phyloP scores from a whole-genome alignment of 2,329 filamentous ascomycete species.

The Penicillium sp. region DNA sequence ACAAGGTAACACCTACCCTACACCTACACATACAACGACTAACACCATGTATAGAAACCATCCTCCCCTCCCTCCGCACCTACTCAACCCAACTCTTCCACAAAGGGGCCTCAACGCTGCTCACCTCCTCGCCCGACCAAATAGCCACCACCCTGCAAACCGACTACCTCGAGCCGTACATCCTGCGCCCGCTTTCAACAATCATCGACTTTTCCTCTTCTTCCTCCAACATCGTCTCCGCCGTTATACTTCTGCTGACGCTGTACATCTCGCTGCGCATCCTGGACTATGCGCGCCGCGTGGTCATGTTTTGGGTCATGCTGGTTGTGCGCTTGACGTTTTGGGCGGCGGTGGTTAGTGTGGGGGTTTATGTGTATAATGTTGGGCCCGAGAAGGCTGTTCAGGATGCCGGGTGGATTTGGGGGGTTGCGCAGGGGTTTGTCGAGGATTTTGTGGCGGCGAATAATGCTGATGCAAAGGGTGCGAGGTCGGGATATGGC shows the following conservation, averaged over 20 bases:
- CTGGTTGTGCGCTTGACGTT: constrained; percentile 61
- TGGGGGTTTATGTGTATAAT: constrained; percentile 54
- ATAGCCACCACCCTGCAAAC: constrained; percentile 22
- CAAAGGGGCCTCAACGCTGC: constrained; percentile 7
- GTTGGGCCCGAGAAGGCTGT: constrained; percentile 31
- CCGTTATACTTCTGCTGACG: constrained; percentile 52
- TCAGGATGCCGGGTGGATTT: constrained; percentile 47
- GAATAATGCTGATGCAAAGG: constrained; percentile 13
- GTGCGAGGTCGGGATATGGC: not conserved
- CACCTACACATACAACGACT: not conserved
- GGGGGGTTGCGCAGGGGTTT: constrained; percentile 63
- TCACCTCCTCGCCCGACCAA: constrained; percentile 18
- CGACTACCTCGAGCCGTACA: constrained; percentile 48
- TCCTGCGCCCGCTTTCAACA: constrained; percentile 38
- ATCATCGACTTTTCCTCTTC: constrained; percentile 31
- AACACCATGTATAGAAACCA: constrained; percentile 14
- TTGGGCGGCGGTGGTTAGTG: constrained; percentile 57
- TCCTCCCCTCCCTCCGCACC: constrained; percentile 17
- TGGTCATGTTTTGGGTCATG: constrained; percentile 74
- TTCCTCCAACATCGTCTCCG: constrained; percentile 33
- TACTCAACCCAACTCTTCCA: constrained; percentile 14
- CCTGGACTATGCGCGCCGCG: constrained; percentile 64
- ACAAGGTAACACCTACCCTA: constrained; percentile 14
- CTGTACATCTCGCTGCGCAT: constrained; percentile 63
- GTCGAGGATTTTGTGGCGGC: constrained; percentile 52